phyloP scores from a whole-genome alignment of 2,329 filamentous ascomycete species.

The Fusarium subtropicale region DNA sequence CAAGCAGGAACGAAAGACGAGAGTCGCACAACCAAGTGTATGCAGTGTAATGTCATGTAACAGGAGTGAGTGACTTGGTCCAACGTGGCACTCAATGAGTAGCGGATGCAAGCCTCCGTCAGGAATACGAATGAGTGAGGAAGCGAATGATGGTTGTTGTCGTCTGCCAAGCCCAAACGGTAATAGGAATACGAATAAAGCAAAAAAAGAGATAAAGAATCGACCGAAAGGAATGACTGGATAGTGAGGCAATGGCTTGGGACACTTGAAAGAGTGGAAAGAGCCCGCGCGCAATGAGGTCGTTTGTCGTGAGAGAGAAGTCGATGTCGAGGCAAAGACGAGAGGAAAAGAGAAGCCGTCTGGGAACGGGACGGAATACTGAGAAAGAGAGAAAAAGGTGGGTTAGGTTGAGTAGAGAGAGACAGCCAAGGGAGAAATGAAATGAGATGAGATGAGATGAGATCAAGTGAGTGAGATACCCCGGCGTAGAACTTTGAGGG shows the following conservation, averaged over 20 bases:
- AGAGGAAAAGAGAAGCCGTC: constrained; percentile 34
- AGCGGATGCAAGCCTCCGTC: constrained; percentile 34
- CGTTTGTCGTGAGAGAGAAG: constrained; percentile 27
- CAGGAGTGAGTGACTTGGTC: constrained; percentile 31
- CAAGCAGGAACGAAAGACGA: constrained; percentile 31
- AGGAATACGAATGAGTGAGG: constrained; percentile 39
- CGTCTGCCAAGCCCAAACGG: constrained; percentile 17
- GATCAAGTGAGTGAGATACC: constrained; percentile 4
- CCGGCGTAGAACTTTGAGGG: constrained; percentile 5
- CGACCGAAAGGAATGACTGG: constrained; percentile 31
- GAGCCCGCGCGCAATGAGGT: constrained; percentile 24
- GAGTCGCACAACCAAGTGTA: constrained; percentile 11
- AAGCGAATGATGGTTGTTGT: constrained; percentile 8
- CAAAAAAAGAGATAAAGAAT: constrained; percentile 15
- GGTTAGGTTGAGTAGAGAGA: constrained; percentile 22
- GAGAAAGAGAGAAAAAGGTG: constrained; percentile 23
- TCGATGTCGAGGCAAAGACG: constrained; percentile 12
- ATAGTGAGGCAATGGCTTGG: constrained; percentile 14
- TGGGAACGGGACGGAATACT: constrained; percentile 14
- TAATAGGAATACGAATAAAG: constrained; percentile 10
- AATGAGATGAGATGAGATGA: constrained; percentile 33
- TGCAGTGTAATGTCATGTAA: constrained; percentile 23
- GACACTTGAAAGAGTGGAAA: constrained; percentile 41
- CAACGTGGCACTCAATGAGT: constrained; percentile 41
- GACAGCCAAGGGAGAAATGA: constrained; percentile 37